Percentiles rank a stretch among this genome's conserved stretches.
Evolutionary conservation across 2,329 filamentous ascomycete genomes (phyloP).

Genomic region (Paraphoma chrysanthemicola): DNA sequence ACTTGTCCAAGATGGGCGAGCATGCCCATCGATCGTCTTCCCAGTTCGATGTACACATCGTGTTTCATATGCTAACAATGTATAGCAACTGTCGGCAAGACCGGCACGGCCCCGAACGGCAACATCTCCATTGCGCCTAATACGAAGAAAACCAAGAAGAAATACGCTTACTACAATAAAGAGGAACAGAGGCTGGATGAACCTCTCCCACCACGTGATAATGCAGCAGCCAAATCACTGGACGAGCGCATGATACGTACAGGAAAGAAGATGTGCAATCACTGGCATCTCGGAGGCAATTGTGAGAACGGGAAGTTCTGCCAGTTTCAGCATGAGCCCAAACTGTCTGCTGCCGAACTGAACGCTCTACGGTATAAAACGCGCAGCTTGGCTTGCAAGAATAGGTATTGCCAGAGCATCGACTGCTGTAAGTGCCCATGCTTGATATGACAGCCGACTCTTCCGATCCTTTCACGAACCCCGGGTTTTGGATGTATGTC

Average conservation of each 20-base stretch:
- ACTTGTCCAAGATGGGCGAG: neutral
- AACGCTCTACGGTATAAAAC: slow-evolving; percentile 53
- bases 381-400: slow-evolving; percentile 48
- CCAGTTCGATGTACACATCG: no score
- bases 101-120: slow-evolving; percentile 30
- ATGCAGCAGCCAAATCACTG: slow-evolving; percentile 28
- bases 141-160: slow-evolving; percentile 35
- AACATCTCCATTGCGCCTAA: slow-evolving; percentile 48
- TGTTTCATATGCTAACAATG: slow-evolving; percentile 8
- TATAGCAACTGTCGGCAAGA: slow-evolving; percentile 55
- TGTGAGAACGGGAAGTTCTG: slow-evolving; percentile 52
- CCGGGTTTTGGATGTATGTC: neutral
- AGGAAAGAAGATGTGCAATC: slow-evolving; percentile 44
- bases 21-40: neutral
- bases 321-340: slow-evolving; percentile 52
- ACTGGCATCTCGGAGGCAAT: slow-evolving; percentile 45
- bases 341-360: slow-evolving; percentile 45
- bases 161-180: slow-evolving; percentile 52
- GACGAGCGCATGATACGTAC: slow-evolving; percentile 38
- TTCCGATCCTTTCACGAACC: no score
- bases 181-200: slow-evolving; percentile 52
- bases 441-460: neutral
- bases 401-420: slow-evolving; percentile 48
- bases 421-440: slow-evolving; percentile 46
- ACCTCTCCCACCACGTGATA: slow-evolving; percentile 42